Evolutionary conservation across 805 yeast genomes (phyloP).

Genomic region (Hermanozyma aechmeae): DNA sequence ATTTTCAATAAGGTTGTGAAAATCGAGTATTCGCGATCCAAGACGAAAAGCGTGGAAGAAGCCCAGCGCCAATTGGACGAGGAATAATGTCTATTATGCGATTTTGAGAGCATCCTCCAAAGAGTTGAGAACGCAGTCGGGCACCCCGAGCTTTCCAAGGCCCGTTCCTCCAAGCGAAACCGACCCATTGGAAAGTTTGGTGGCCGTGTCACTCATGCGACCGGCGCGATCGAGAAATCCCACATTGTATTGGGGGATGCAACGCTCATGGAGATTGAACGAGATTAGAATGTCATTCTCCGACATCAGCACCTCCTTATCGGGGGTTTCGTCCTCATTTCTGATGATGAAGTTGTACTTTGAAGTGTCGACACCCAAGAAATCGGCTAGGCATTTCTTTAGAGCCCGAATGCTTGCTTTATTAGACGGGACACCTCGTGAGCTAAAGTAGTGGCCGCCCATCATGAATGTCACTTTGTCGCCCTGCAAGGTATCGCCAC

Average conservation of each 20-base stretch:
- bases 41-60: no score
- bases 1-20: no score
- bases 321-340: conserved; percentile 12
- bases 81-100: no score
- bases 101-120: conserved; percentile 41
- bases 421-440: conserved; percentile 21
- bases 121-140: conserved; percentile 69
- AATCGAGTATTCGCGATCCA: no score
- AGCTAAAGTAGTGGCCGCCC: conserved; percentile 60
- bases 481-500: conserved; percentile 20
- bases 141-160: conserved; percentile 70
- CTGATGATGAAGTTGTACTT: conserved; percentile 16
- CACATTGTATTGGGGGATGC: conserved; percentile 74
- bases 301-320: conserved; percentile 6
- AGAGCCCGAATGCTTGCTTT: conserved; percentile 16
- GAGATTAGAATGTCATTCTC: conserved; percentile 23
- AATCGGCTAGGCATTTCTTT: conserved; percentile 15
- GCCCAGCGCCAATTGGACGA: no score
- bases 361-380: conserved; percentile 14
- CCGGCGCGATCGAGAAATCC: conserved; percentile 47
- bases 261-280: conserved; percentile 28
- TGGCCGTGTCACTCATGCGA: conserved; percentile 19
- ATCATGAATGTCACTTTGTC: conserved; percentile 82
- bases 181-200: conserved; percentile 22
- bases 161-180: conserved; percentile 73